These are phyloP conservation scores for Lignosus rhinocerotis DNA, from an alignment of 1,284 basidiomycete genomes.

Conservation along the genomic window DNA sequence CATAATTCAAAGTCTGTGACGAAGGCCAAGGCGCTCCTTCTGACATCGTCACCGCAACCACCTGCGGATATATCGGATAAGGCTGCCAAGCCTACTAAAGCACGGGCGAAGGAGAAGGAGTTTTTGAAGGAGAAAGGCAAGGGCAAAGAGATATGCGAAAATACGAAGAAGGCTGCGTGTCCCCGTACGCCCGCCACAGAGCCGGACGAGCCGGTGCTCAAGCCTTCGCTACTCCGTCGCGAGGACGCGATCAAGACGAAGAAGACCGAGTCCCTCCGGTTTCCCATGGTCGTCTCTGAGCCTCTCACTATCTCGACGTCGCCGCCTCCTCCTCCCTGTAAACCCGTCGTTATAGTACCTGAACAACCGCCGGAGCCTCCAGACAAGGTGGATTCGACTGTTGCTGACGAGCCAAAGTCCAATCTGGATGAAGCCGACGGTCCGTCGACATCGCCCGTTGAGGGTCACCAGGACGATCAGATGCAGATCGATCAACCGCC, in stretches of 20 bases:
- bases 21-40: neutral
- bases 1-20: neutral
- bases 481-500: constrained; percentile 13
- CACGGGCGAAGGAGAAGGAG: constrained; percentile 2
- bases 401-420: neutral
- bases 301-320: neutral
- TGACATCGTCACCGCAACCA: constrained; percentile 4
- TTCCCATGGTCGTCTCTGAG: too few species aligned
- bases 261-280: neutral
- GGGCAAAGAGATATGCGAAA: neutral
- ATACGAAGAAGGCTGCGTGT: neutral
- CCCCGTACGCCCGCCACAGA: constrained; percentile 1
- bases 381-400: neutral
- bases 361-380: constrained; percentile 4
- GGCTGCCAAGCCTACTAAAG: constrained; percentile 5
- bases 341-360: neutral
- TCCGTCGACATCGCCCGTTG: neutral
- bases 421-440: too few species aligned
- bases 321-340: neutral
- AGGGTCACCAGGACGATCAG: neutral
- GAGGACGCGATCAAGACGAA: neutral
- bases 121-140: neutral
- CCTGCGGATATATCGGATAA: neutral
- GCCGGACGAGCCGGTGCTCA: neutral
- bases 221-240: constrained; percentile 5